phyloP scores from a whole-genome alignment of 108 stramenopile genomes.

The Nitzschia sp. region DNA sequence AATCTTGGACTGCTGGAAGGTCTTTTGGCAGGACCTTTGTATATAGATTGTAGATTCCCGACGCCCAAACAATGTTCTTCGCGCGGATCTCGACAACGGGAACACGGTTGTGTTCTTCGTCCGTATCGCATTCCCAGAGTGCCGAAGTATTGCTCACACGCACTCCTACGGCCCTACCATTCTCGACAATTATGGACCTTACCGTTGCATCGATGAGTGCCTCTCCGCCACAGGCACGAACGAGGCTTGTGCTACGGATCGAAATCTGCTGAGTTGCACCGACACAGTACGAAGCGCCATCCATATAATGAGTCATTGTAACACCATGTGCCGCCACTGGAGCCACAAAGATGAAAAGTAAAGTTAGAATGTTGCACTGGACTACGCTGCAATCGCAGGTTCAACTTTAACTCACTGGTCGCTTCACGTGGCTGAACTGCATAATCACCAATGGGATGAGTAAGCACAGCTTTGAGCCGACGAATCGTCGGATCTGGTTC shows the following conservation, averaged over 20 bases:
- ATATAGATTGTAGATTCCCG: slow-evolving; percentile 56
- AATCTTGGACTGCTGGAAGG: slow-evolving; percentile 45
- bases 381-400: no score
- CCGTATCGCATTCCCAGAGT: slow-evolving; percentile 46
- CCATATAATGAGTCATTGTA: slow-evolving; percentile 61
- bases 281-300: slow-evolving; percentile 51
- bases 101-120: slow-evolving; percentile 24
- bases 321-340: slow-evolving; percentile 60
- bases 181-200: slow-evolving; percentile 46
- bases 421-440: slow-evolving; percentile 54
- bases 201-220: slow-evolving; percentile 59
- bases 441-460: slow-evolving; percentile 69
- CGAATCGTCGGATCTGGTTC: slow-evolving; percentile 60
- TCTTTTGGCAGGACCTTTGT: slow-evolving; percentile 52
- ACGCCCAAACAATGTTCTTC: slow-evolving; percentile 54
- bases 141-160: slow-evolving; percentile 49
- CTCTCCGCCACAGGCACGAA: slow-evolving; percentile 52
- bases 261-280: slow-evolving; percentile 60
- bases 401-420: slow-evolving; percentile 16
- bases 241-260: slow-evolving; percentile 41
- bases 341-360: no score
- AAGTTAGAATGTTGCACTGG: no score
- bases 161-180: slow-evolving; percentile 55
- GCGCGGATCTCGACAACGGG: slow-evolving; percentile 46
- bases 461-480: slow-evolving; percentile 57